A percentile compares a stretch with the other conserved stretches of the same genome.
phyloP scores from a whole-genome alignment of 352 stramenopile species.

The Phytophthora tubulina region DNA sequence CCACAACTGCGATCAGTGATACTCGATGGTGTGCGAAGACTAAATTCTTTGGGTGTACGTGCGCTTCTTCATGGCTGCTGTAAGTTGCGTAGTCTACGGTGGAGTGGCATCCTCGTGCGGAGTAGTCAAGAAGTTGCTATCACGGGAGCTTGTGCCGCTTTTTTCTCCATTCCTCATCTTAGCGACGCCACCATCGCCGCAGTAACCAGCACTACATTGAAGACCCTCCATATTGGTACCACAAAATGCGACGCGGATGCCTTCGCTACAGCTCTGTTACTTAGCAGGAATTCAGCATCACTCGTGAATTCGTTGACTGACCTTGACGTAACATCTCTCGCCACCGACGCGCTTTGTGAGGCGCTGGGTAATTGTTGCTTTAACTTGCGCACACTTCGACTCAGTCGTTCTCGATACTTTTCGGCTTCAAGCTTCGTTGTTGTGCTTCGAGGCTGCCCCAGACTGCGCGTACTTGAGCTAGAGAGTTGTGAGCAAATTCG shows the following conservation, averaged over 20 bases:
- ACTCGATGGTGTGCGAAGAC: slow-evolving; percentile 68
- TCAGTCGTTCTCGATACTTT: slow-evolving; percentile 84
- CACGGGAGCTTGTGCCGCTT: slow-evolving; percentile 40
- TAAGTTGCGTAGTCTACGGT: slow-evolving; percentile 52
- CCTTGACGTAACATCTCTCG: slow-evolving; percentile 68
- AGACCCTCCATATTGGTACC: slow-evolving; percentile 62
- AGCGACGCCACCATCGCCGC: slow-evolving; percentile 39
- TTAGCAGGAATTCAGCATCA: slow-evolving; percentile 22
- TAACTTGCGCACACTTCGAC: slow-evolving; percentile 54
- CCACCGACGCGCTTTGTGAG: slow-evolving; percentile 68
- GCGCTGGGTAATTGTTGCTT: slow-evolving; percentile 46
- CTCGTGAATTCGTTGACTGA: slow-evolving; percentile 43
- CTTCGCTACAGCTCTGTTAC: slow-evolving; percentile 40
- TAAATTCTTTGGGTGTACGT: slow-evolving; percentile 43
- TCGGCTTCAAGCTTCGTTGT: slow-evolving; percentile 60
- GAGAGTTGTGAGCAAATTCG: slow-evolving; percentile 82
- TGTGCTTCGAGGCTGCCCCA: slow-evolving; percentile 45
- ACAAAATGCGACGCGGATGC: slow-evolving; percentile 64
- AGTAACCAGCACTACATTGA: slow-evolving; percentile 41
- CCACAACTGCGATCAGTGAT: slow-evolving; percentile 50
- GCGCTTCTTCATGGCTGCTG: slow-evolving; percentile 48
- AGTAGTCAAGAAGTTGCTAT: slow-evolving; percentile 28
- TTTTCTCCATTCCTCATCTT: slow-evolving; percentile 77
- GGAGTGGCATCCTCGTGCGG: slow-evolving; percentile 72
- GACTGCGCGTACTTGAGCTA: slow-evolving; percentile 63